Evolutionary conservation across 2,329 filamentous ascomycete species (phyloP), one percentile per base, ranked within the genome.

Genomic region (Ascochyta lentis): DNA sequence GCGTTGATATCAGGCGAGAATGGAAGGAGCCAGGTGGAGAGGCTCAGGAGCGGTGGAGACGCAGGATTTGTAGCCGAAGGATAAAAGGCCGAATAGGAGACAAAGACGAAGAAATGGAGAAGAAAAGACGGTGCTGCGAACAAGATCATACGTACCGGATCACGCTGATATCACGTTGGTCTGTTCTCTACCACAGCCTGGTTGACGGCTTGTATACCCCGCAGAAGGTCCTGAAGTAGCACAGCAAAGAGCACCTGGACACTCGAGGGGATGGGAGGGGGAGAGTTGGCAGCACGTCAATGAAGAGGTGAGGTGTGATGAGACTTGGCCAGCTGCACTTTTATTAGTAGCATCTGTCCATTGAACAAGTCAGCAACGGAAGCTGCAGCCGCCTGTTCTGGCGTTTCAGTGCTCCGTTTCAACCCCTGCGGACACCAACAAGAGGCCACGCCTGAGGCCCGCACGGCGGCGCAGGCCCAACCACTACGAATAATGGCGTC

Each of bases 371-470:
- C 69, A 68, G 68, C 66, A 43, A 38, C 45, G 49, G 43, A 31
- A 57, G 26, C 57, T 61, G 70, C 67, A 71, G 70, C 60, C 72
- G 70, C 70, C 69, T 63, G 71, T 61, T 63, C 52, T 59, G 63
- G 61, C 56, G 71, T 74, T 73, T 72, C 71, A 74, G 61, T 54
- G 61, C 64, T 45, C 65, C 64, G 70, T 74, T 75, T 73, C 71
- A 73, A 66, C 66, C 71, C 70, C 67, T 64, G 72, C 70, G 67
- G 65, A 69, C 67, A 69, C 70, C 61, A 57, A 61, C 56, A 55
- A 60, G 56, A 62, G 57, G 8, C 24, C 24, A 26, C 47, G 63
- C 63, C 65, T 61, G 55, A 64, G 62, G 68, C 68, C 53, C 53
- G 48, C 53, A 38, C 19, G 41, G 41, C 10, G 52, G 41, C 41